A percentile compares a stretch with the other conserved stretches of the same genome.
These are phyloP conservation scores for Fusarium falciforme DNA, from an alignment of 2,329 filamentous ascomycete species.

Conservation along the genomic window DNA sequence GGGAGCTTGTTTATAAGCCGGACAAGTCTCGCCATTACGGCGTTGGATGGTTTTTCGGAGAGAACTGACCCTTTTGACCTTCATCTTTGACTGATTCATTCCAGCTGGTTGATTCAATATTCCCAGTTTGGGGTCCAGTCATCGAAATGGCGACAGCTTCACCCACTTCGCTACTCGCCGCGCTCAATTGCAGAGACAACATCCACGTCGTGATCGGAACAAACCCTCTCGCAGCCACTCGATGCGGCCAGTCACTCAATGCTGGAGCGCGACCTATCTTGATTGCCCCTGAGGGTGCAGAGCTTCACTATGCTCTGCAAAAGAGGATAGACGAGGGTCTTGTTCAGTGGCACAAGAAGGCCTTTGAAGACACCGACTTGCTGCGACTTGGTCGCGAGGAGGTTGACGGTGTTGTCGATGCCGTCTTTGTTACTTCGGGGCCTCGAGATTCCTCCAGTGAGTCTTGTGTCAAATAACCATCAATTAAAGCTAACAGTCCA, in stretches of 20 bases:
- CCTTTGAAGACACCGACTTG: conserved; percentile 78
- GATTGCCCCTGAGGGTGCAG: conserved; percentile 74
- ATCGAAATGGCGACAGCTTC: conserved; percentile 22
- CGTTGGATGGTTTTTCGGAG: neutral
- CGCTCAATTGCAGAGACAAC: conserved; percentile 75
- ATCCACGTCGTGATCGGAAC: conserved; percentile 88
- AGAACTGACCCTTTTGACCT: neutral
- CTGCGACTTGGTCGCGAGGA: conserved; percentile 82
- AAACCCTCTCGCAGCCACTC: conserved; percentile 86
- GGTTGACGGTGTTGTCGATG: conserved; percentile 83
- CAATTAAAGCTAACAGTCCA: conserved; percentile 45
- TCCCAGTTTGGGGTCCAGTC: neutral
- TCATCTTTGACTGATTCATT: neutral
- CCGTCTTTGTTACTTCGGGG: conserved; percentile 84
- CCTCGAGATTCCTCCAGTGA: conserved; percentile 58
- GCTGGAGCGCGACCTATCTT: conserved; percentile 86
- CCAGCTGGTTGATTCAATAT: neutral
- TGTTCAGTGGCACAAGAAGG: conserved; percentile 73
- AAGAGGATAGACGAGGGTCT: conserved; percentile 74
- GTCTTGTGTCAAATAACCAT: conserved; percentile 14
- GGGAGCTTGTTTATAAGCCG: conserved; percentile 31
- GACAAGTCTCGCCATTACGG: conserved; percentile 28
- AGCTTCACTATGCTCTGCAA: conserved; percentile 68
- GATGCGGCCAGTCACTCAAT: conserved; percentile 82
- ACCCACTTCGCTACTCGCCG: conserved; percentile 71